Evolutionary conservation across 2,329 filamentous ascomycete genomes (phyloP), one percentile per base, ranked within the genome.

Genomic region (Stemphylium lycopersici): DNA sequence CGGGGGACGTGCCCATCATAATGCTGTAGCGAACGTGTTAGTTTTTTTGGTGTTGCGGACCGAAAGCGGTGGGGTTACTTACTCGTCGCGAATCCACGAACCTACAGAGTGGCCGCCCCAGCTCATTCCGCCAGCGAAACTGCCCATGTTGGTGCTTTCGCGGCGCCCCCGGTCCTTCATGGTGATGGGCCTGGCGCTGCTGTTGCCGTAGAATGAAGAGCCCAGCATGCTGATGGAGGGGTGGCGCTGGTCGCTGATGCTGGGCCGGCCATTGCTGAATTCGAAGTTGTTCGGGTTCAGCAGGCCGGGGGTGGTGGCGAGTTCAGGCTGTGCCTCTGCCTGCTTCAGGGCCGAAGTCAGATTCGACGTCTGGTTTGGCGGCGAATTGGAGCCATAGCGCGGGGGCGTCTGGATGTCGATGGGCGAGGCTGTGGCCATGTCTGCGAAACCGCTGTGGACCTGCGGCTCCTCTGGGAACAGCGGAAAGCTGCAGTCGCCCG

Each of bases 21-120:
- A 97, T 93, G 76, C 92, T 97, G 73, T 65, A 34, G 29, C 40
- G 12, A 31, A 16, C 15, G n/a, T 16, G 58, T 72, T 69, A 71
- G 66, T 57, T 46, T 53, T 46, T 53, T 65, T 43, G 40, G 20
- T 44, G 50, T 51, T 31, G 37, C 39, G 43, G 32, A 48, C 43
- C 32, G 26, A 39, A 22, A 24, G 22, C 22, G 33, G 40, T 45
- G 50, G 44, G 48, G 49, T 47, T 50, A 88, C 93, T 87, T 87
- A 99, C 95, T 99, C 95, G 79, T 99, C 93, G 76, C 91, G 85
- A 76, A 99, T 95, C 82, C 96, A 98, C 71, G 93, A 98, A 59
- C 93, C 93, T 62, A 98, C 91, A 7, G 93, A 98, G 56, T 96
- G 87, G 62, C 93, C 93, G 72, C 93, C 93, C 93, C 93, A 99